Evolutionary conservation across 2,329 filamentous ascomycete genomes (phyloP).

Genomic region (Tothia fuscella): DNA sequence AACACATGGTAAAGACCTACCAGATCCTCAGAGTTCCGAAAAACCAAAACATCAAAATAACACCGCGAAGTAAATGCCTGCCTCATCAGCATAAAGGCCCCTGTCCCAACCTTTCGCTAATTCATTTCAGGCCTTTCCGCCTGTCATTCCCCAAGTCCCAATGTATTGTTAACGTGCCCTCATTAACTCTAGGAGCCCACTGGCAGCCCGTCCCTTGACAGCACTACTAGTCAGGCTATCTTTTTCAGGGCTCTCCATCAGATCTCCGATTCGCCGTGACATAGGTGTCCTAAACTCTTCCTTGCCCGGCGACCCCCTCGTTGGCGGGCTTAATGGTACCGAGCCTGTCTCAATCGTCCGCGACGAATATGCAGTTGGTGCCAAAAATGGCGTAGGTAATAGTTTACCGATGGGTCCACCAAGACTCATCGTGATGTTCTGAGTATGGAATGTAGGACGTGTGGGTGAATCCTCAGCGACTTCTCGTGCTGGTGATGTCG

Average conservation of each 20-base stretch:
- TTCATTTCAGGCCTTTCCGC: no score
- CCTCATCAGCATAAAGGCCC: no score
- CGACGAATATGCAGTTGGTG: slow-evolving; percentile 27
- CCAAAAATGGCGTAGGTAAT: slow-evolving; percentile 27
- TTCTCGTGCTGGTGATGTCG: no score
- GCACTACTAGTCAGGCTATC: slow-evolving; percentile 36
- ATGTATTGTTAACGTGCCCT: background rate
- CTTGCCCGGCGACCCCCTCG: background rate
- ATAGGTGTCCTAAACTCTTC: no score
- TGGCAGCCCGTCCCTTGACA: slow-evolving; percentile 39
- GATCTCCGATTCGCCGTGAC: slow-evolving; percentile 10
- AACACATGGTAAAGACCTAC: no score
- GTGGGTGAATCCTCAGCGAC: background rate
- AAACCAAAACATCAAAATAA: no score
- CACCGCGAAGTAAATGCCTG: no score
- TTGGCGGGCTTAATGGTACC: background rate
- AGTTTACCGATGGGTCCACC: slow-evolving; percentile 15
- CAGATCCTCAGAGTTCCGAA: no score
- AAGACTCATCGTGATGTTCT: background rate
- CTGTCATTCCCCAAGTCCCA: no score
- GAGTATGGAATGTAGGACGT: background rate
- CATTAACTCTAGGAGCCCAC: slow-evolving; percentile 38
- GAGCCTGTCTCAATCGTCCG: slow-evolving; percentile 20
- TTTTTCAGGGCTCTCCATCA: slow-evolving; percentile 17
- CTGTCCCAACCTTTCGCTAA: no score